These are phyloP conservation scores for Backusella morwellensis DNA, from an alignment of 192 early-diverging fungal genomes.

Conservation along the genomic window DNA sequence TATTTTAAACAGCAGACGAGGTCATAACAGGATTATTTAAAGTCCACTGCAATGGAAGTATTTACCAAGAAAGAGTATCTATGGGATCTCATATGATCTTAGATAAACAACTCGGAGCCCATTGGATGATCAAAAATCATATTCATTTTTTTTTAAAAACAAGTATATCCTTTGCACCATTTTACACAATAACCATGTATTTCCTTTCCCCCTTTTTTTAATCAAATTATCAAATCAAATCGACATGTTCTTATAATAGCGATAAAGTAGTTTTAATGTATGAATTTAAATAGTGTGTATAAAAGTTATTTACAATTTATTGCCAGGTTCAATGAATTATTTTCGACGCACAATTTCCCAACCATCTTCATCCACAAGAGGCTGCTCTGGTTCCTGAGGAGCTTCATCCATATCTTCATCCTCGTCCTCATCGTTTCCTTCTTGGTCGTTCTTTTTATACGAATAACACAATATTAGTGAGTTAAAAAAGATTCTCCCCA, in stretches of 20 bases:
- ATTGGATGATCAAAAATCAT: neutral
- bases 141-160: neutral
- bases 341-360: constrained; percentile 19
- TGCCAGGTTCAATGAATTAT: neutral
- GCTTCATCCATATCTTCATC: constrained; percentile 20
- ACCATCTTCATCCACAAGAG: constrained; percentile 17
- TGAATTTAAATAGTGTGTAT: neutral
- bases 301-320: constrained; percentile 5
- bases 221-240: neutral
- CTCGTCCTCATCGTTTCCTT: neutral
- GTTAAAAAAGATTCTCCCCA: neutral
- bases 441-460: neutral
- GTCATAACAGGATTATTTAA: neutral
- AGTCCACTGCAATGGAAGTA: neutral
- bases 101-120: neutral
- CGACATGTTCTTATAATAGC: too few relatives aligned
- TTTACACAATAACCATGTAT: constrained; percentile 42
- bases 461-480: neutral
- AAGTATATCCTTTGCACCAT: constrained; percentile 64
- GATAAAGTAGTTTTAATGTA: neutral
- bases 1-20: neutral
- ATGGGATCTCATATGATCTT: neutral
- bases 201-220: neutral
- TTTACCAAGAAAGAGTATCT: neutral
- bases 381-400: neutral